Base-by-base conservation (phyloP, 352 stramenopile species). In the Globisporangium paroecandrum region DNA sequence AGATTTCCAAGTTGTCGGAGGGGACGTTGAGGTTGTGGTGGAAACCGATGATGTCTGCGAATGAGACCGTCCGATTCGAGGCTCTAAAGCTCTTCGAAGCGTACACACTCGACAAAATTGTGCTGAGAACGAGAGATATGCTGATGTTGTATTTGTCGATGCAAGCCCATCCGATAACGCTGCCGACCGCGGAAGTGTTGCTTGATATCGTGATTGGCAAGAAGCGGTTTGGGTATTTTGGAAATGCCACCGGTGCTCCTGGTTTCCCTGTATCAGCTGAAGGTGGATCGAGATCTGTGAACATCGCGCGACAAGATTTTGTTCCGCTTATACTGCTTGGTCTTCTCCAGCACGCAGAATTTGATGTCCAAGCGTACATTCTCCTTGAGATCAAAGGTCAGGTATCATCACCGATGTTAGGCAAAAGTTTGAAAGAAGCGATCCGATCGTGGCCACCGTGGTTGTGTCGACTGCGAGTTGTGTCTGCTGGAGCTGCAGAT, bases 371-470 rank as follows among this genome's bases (percentile, higher is more conserved):
- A 74, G 65, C 77, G 18, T 66, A 71, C 15, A 46, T 92, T 5
- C 68, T 94, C 3, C 69, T 73, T 25, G 86, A 93, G 75, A 75
- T 93, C 58, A 76, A 78, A 46, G 32, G 68, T 24, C 74, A 89
- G 49, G 12, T 91, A n/a, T 59, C 73, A 20, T 85, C 76, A 10
- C 58, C 74, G 7, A 75, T 75, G 1, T 72, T 77, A 51, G 81
- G 82, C 10, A 77, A 89, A 51, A 83, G 63, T 20, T 67, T 85
- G 27, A 85, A 88, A 62, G 86, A 94, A 72, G 66, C 79, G n/a
- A 82, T 92, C 57, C 75, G 86, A 47, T 89, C 83, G 3, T 93
- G 85, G 85, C 83, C 85, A 32, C 71, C 78, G 15, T 93, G 83
- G 85, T 65, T 93, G 29, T 73, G 71, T 62, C 82, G 77, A 43